phyloP scores from a whole-genome alignment of 1,139 yeast species.

The Candida sanyaensis region DNA sequence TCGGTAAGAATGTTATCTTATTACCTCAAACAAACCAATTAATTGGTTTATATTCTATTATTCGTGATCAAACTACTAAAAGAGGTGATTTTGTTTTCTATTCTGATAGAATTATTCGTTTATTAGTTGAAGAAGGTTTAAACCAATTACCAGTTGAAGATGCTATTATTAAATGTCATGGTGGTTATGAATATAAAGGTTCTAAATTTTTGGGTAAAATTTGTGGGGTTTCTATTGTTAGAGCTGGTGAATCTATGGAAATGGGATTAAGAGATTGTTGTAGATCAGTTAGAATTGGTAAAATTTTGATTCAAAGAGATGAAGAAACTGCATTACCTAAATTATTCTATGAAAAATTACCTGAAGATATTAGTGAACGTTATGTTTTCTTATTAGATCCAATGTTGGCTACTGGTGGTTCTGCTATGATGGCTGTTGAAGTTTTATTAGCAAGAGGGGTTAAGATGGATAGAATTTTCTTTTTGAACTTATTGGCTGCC shows the following conservation, averaged over 20 bases:
- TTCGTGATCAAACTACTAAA: conserved; percentile 75
- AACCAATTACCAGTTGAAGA: conserved; percentile 86
- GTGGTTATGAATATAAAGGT: conserved; percentile 75
- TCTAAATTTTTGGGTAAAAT: conserved; percentile 84
- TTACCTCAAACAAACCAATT: conserved; percentile 90
- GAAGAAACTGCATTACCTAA: conserved; percentile 82
- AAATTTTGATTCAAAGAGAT: conserved; percentile 93
- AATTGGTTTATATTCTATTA: conserved; percentile 82
- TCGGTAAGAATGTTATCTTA: conserved; percentile 57
- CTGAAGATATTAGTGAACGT: conserved; percentile 85
- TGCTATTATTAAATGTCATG: conserved; percentile 69
- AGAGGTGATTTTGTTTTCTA: conserved; percentile 94
- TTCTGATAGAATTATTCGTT: conserved; percentile 89
- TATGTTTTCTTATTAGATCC: conserved; percentile 93
- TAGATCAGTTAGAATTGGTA: conserved; percentile 93
- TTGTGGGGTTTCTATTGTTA: conserved; percentile 94
- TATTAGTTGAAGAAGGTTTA: conserved; percentile 91
- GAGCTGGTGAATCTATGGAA: conserved; percentile 99
- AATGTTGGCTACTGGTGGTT: conserved; percentile 98
- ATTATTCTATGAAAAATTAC: conserved; percentile 87
- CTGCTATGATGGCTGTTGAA: conserved; percentile 96
- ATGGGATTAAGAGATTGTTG: conserved; percentile 96
- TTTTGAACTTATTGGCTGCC: conserved; percentile 86
- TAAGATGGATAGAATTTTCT: conserved; percentile 79
- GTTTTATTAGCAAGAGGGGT: conserved; percentile 87